phyloP scores from a whole-genome alignment of 371 early-diverging fungal genomes.

The Conidiobolus incongruus region DNA sequence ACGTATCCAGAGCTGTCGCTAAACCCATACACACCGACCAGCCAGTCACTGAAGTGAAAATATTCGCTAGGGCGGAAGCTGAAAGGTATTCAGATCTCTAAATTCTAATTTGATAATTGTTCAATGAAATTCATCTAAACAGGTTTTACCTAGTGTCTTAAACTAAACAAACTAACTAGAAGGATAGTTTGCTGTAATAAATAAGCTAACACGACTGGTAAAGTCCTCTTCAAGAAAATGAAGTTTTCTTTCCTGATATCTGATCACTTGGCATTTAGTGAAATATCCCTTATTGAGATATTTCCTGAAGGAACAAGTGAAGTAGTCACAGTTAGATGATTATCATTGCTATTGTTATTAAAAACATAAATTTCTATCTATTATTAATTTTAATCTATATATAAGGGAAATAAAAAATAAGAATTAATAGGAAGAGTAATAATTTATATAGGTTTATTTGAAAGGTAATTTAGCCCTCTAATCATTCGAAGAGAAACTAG shows the following conservation, averaged over 20 bases:
- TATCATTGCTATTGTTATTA: too few species aligned
- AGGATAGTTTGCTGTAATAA: slow-evolving; percentile 5
- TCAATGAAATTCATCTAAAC: neutral
- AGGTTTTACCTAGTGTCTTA: slow-evolving; percentile 8
- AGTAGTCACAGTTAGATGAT: too few species aligned
- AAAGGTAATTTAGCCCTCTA: too few species aligned
- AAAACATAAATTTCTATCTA: too few species aligned
- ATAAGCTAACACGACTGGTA: slow-evolving; percentile 6
- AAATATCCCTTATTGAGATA: too few species aligned
- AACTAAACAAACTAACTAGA: slow-evolving; percentile 4
- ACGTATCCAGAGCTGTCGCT: slow-evolving; percentile 66
- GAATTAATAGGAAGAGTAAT: too few species aligned
- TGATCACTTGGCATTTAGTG: too few species aligned
- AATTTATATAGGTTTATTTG: too few species aligned
- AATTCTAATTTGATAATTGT: neutral
- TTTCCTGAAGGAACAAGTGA: too few species aligned
- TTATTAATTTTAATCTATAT: too few species aligned
- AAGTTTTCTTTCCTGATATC: neutral
- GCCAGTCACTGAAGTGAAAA: slow-evolving; percentile 58
- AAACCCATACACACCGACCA: slow-evolving; percentile 56
- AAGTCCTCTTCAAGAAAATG: neutral
- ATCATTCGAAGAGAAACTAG: too few species aligned
- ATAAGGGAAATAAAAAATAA: too few species aligned
- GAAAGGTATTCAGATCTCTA: neutral
- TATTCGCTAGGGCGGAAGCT: slow-evolving; percentile 6